These are phyloP conservation scores for Capsicum chinense DNA, from an alignment of 257 asterid species.

Conservation along the genomic window DNA sequence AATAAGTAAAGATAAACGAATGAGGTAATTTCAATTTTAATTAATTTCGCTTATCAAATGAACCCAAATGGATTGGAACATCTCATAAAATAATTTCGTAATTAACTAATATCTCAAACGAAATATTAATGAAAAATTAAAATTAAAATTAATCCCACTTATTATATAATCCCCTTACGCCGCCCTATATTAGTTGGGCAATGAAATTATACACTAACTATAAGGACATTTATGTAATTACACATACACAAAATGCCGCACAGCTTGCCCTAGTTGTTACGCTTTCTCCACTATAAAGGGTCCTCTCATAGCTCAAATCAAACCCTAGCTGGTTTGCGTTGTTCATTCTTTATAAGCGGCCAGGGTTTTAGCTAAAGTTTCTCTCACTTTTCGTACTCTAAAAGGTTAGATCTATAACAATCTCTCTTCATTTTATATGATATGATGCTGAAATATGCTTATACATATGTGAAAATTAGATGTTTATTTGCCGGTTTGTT, in stretches of 20 bases:
- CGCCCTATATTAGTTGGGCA: too few relatives aligned
- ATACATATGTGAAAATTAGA: too few relatives aligned
- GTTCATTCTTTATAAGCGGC: not conserved
- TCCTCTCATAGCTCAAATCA: not conserved
- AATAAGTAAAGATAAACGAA: too few relatives aligned
- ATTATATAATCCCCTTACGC: too few relatives aligned
- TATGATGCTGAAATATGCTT: too few relatives aligned
- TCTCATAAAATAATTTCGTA: too few relatives aligned
- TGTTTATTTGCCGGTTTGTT: too few relatives aligned
- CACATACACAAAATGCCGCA: not conserved
- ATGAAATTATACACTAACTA: not conserved
- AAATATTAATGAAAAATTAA: too few relatives aligned
- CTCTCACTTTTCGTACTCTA: not conserved
- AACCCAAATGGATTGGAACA: too few relatives aligned
- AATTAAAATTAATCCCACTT: too few relatives aligned
- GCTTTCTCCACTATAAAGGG: not conserved
- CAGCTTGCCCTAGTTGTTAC: not conserved
- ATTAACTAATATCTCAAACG: not conserved
- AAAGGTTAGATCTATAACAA: not conserved
- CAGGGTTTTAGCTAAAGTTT: not conserved
- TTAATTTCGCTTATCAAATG: too few relatives aligned
- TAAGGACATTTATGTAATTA: not conserved
- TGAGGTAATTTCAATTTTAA: too few relatives aligned
- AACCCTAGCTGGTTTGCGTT: conserved; percentile 19
- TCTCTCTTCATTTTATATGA: not conserved